phyloP scores from a whole-genome alignment of 2,329 filamentous ascomycete genomes.

The Aspergillus brasiliensis region DNA sequence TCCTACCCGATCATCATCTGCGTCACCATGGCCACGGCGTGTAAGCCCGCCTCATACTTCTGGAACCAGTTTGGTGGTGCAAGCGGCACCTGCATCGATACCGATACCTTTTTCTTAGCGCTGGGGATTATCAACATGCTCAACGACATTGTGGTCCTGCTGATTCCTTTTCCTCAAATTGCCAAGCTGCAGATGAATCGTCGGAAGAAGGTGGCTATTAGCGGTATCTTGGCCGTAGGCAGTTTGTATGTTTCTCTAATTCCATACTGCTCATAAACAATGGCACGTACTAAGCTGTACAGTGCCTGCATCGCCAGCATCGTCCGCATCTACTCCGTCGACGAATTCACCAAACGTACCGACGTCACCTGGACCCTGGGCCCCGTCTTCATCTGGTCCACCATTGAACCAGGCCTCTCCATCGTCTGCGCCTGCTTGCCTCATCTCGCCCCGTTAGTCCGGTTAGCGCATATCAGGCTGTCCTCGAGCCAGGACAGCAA shows the following conservation, averaged over 20 bases:
- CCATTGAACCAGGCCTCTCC: slow-evolving; percentile 14
- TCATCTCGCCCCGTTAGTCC: slow-evolving; percentile 17
- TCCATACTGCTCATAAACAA: neutral
- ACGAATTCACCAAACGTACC: slow-evolving; percentile 1
- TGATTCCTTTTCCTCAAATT: slow-evolving; percentile 9
- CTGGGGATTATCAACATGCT: slow-evolving; percentile 16
- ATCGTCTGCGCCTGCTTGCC: slow-evolving; percentile 19
- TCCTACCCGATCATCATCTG: slow-evolving; percentile 19
- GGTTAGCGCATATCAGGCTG: neutral
- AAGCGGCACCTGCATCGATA: slow-evolving; percentile 7
- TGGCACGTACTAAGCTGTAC: neutral
- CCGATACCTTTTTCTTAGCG: slow-evolving; percentile 11
- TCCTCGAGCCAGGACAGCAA: neutral
- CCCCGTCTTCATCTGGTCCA: slow-evolving; percentile 17
- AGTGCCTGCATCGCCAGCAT: slow-evolving; percentile 16
- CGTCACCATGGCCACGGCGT: slow-evolving; percentile 14
- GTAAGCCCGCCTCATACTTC: slow-evolving; percentile 15
- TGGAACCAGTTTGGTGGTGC: slow-evolving; percentile 18
- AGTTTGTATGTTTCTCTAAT: slow-evolving; percentile 10
- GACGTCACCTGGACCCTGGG: slow-evolving; percentile 17
- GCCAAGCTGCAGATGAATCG: slow-evolving; percentile 15
- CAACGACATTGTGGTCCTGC: slow-evolving; percentile 2
- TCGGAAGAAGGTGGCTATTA: slow-evolving; percentile 17
- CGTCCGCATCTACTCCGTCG: slow-evolving; percentile 12
- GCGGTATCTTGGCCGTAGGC: slow-evolving; percentile 19